These are phyloP conservation scores for Leccinellum luteum DNA, from an alignment of 768 basidiomycete genomes.

Conservation along the genomic window DNA sequence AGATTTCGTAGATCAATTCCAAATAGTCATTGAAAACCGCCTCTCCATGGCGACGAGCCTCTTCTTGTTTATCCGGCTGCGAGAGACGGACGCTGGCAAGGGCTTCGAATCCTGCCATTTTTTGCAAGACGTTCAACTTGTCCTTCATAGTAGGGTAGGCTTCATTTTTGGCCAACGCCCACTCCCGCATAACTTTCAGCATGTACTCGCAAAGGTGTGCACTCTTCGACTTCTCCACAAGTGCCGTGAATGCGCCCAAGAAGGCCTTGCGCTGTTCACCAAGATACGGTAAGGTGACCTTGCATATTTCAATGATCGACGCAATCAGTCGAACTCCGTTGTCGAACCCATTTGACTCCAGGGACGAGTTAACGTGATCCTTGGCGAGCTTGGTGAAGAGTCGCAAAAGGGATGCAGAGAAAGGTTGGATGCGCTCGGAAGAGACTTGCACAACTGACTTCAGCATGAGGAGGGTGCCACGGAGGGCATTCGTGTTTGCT, in stretches of 20 bases:
- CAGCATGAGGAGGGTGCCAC: conserved; percentile 83
- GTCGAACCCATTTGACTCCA: conserved; percentile 50
- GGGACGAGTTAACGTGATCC: conserved; percentile 71
- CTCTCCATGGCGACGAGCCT: conserved; percentile 51
- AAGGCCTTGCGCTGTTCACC: conserved; percentile 85
- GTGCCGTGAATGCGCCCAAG: conserved; percentile 68
- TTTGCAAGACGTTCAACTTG: conserved; percentile 84
- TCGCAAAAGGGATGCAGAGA: conserved; percentile 73
- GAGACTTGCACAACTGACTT: conserved; percentile 78
- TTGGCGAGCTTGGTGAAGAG: conserved; percentile 82
- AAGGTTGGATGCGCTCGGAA: conserved; percentile 82
- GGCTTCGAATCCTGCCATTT: conserved; percentile 82
- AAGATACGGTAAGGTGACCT: conserved; percentile 73
- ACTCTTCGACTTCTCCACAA: conserved; percentile 91
- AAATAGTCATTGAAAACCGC: conserved; percentile 78
- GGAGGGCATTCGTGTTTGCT: conserved; percentile 65
- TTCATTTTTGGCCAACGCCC: conserved; percentile 87
- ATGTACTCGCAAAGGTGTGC: conserved; percentile 75
- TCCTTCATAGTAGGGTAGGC: conserved; percentile 92
- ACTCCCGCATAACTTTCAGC: conserved; percentile 80
- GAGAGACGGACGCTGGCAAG: too few relatives aligned
- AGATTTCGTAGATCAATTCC: conserved; percentile 90
- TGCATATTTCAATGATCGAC: conserved; percentile 85
- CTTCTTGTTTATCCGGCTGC: too few relatives aligned
- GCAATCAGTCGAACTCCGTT: conserved; percentile 62